A percentile compares a stretch with the other conserved stretches of the same genome.
Conservation (phyloP, 1,139 yeast genomes). For the Taiozyma sp. region DNA sequence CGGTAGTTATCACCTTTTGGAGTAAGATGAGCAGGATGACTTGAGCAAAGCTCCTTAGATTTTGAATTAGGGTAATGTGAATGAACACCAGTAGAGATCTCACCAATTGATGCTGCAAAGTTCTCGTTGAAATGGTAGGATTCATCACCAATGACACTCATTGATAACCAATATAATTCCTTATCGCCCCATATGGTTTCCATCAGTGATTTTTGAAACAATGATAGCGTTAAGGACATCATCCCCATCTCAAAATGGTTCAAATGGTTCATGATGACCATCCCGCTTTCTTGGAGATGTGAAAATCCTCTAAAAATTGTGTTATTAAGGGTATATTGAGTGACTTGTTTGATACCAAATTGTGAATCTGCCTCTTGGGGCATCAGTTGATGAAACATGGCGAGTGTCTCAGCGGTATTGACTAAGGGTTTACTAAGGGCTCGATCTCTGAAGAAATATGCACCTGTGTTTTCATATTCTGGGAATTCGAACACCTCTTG, state of each 20-base stretch:
- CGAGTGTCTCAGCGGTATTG: constrained; percentile 29
- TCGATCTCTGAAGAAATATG: constrained; percentile 47
- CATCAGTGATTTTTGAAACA: constrained; percentile 35
- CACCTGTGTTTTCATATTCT: constrained; percentile 37
- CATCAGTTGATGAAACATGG: constrained; percentile 33
- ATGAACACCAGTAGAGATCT: constrained; percentile 22
- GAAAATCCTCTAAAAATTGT: constrained; percentile 29
- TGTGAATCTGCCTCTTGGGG: constrained; percentile 35
- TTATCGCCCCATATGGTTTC: constrained; percentile 56
- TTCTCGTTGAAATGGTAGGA: constrained; percentile 41
- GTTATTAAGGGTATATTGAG: constrained; percentile 29
- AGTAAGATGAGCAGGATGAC: constrained; percentile 64
- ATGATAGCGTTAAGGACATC: constrained; percentile 38
- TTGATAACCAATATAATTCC: constrained; percentile 61
- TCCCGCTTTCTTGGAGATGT: constrained; percentile 51
- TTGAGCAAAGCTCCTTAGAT: constrained; percentile 50
- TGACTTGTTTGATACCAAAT: constrained; percentile 29
- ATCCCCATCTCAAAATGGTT: constrained; percentile 40
- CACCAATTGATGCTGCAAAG: constrained; percentile 49
- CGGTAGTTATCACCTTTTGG: constrained; percentile 35
- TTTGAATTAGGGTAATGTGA: constrained; percentile 10
- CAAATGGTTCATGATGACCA: constrained; percentile 39
- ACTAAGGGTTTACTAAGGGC: constrained; percentile 30
- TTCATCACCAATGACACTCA: constrained; percentile 48
- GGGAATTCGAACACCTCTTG: constrained; percentile 34